A percentile compares a stretch with the other conserved stretches of the same genome.
Conservation (phyloP, 1,284 basidiomycete genomes). For the Trametes hirsuta region DNA sequence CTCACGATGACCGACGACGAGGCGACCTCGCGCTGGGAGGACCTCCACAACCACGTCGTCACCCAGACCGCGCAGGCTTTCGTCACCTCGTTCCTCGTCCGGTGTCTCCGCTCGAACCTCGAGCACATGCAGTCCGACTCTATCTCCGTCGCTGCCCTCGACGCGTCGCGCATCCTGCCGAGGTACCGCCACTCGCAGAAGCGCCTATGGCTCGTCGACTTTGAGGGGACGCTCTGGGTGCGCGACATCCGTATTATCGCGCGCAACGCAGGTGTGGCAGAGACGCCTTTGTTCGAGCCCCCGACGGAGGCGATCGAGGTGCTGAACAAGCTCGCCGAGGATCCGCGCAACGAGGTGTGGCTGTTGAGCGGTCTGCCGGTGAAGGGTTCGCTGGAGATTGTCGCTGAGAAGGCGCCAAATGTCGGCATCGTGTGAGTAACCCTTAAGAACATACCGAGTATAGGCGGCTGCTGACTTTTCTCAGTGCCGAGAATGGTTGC, state of each 20-base stretch:
- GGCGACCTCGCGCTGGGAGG: slow-evolving; percentile 78
- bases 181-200: slow-evolving; percentile 65
- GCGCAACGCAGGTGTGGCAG: slow-evolving; percentile 33
- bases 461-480: background rate
- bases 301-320: slow-evolving; percentile 59
- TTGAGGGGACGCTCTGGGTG: slow-evolving; percentile 79
- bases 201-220: slow-evolving; percentile 75
- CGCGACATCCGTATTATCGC: slow-evolving; percentile 50
- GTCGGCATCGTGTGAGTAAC: slow-evolving; percentile 74
- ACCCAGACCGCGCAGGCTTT: slow-evolving; percentile 88
- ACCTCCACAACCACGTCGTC: slow-evolving; percentile 85
- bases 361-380: slow-evolving; percentile 77
- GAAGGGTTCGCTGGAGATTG: slow-evolving; percentile 61
- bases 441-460: background rate
- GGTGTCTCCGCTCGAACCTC: slow-evolving; percentile 69
- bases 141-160: slow-evolving; percentile 50
- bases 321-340: slow-evolving; percentile 64
- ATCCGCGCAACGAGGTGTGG: slow-evolving; percentile 80
- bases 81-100: slow-evolving; percentile 77
- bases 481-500: slow-evolving; percentile 85
- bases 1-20: slow-evolving; percentile 81
- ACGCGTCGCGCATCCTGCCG: slow-evolving; percentile 55
- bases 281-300: slow-evolving; percentile 42
- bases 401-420: slow-evolving; percentile 62
- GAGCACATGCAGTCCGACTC: slow-evolving; percentile 55